Conservation (phyloP, 129 eudicot species). For the Flaveria trinervia region DNA sequence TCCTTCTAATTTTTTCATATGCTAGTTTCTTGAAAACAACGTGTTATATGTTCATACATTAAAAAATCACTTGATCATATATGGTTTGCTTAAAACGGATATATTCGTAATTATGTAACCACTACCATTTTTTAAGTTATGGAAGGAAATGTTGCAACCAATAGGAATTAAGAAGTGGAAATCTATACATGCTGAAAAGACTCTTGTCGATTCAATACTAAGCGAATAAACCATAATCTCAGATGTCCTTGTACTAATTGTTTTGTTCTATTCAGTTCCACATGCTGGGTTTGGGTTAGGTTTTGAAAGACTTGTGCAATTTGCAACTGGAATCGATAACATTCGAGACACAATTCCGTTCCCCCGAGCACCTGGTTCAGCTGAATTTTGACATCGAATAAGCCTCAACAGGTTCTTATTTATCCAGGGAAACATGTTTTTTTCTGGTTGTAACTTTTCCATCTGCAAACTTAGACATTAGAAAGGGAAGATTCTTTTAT, state of each 20-base stretch:
- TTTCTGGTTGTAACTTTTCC: constrained; percentile 9
- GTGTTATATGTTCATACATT: constrained; percentile 9
- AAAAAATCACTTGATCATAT: neutral
- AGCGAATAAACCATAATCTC: neutral
- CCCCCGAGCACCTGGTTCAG: constrained; percentile 94
- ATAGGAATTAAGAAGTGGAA: neutral
- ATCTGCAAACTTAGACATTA: constrained; percentile 18
- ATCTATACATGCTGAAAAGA: too few species aligned
- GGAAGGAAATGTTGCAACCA: neutral
- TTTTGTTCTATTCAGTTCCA: constrained; percentile 66
- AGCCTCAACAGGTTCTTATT: neutral
- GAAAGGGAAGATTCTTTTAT: constrained; percentile 5
- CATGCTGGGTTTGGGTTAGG: constrained; percentile 99
- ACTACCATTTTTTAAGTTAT: neutral
- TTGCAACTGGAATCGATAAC: constrained; percentile 92
- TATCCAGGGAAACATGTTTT: neutral
- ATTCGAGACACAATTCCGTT: constrained; percentile 97
- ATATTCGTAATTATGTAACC: neutral
- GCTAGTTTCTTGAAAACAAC: constrained; percentile 6
- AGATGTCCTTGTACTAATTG: neutral
- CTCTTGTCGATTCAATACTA: neutral
- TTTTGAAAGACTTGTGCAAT: constrained; percentile 96
- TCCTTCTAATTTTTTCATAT: neutral
- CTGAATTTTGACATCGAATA: constrained; percentile 66
- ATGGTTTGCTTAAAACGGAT: neutral